Percentiles rank a stretch among this genome's conserved stretches.
phyloP scores from a whole-genome alignment of 176 grass and related monocot genomes.

The Aegilops umbellulata region DNA sequence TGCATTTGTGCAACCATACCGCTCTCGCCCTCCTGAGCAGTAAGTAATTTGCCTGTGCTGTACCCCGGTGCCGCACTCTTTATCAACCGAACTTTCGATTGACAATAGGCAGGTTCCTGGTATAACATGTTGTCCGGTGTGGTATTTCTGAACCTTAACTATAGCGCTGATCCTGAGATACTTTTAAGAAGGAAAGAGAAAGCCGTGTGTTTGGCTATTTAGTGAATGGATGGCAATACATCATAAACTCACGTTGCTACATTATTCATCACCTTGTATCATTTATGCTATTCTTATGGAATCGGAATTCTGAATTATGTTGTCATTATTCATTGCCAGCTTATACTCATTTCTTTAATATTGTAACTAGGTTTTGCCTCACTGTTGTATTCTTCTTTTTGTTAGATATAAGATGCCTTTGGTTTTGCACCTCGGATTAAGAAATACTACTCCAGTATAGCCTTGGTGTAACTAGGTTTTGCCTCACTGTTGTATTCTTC shows the following conservation, averaged over 20 bases:
- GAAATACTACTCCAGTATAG: not conserved
- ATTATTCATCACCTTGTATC: not conserved
- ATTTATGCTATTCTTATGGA: not conserved
- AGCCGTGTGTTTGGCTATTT: not conserved
- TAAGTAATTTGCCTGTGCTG: not conserved
- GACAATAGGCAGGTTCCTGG: not conserved
- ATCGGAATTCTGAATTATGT: not conserved
- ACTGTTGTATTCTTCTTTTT: not conserved
- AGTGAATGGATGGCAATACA: not conserved
- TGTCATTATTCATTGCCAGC: not conserved
- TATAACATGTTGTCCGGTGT: not conserved
- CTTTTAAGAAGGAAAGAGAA: not conserved
- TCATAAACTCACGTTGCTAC: not conserved
- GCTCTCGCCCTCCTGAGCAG: not conserved
- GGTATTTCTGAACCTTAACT: not conserved
- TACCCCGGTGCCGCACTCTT: not conserved
- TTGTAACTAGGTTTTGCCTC: not conserved
- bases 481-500: no score
- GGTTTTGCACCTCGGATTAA: not conserved
- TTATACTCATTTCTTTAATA: not conserved
- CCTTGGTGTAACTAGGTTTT: no score
- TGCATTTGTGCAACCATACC: constrained; percentile 14
- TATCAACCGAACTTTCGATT: constrained; percentile 1
- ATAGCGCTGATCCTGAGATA: not conserved
- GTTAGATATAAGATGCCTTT: not conserved